Percentiles rank a stretch among this genome's conserved stretches.
Conservation (phyloP, 1,284 basidiomycete species). For the Xerocomus minutiporus region DNA sequence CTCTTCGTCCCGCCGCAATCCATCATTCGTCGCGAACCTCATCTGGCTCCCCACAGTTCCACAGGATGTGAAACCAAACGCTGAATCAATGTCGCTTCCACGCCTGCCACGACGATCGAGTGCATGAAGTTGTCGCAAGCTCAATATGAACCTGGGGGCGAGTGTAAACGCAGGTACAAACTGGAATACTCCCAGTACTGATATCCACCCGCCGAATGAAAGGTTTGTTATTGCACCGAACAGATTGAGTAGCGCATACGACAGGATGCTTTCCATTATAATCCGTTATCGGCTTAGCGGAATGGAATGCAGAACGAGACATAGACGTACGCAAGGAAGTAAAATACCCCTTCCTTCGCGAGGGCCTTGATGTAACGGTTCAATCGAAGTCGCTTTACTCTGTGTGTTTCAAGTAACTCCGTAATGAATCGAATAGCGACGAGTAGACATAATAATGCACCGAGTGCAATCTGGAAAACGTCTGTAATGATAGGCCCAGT, state of each 20-base stretch:
- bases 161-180: not conserved
- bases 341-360: not conserved
- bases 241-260: not conserved
- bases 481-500: not conserved
- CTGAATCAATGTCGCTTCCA: not conserved
- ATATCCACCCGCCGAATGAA: not conserved
- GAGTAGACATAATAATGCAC: not conserved
- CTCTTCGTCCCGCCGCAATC: not conserved
- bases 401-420: not conserved
- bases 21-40: not conserved
- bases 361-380: not conserved
- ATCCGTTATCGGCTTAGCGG: not conserved
- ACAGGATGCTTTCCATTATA: not conserved
- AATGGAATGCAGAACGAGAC: not conserved
- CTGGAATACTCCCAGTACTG: not conserved
- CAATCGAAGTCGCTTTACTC: not conserved
- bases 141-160: not conserved
- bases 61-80: not conserved
- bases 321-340: not conserved
- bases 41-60: not conserved
- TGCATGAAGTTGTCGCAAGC: not conserved
- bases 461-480: not conserved
- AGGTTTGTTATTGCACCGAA: not conserved
- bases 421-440: not conserved
- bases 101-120: not conserved